Percentiles rank a stretch among this genome's conserved stretches.
Evolutionary conservation across 2,329 filamentous ascomycete species (phyloP).

Genomic region (Hysterium pulicare): DNA sequence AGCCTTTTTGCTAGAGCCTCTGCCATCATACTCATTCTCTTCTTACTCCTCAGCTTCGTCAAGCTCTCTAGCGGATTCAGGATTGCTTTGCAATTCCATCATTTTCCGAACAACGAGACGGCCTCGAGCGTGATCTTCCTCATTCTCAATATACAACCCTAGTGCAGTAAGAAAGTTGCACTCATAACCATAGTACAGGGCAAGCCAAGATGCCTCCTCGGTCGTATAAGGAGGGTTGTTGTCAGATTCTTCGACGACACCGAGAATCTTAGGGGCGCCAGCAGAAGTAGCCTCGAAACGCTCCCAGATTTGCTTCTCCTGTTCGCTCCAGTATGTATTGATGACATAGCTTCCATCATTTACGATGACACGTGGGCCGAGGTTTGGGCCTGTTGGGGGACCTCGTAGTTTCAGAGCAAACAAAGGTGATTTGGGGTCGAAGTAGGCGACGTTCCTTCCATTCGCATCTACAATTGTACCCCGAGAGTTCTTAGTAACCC

Average conservation of each 20-base stretch:
- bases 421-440: conserved; percentile 7
- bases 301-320: not conserved
- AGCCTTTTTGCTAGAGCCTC: too few relatives aligned
- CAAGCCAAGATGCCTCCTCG: conserved; percentile 36
- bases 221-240: conserved; percentile 8
- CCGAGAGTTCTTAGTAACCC: not conserved
- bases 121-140: conserved; percentile 38
- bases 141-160: conserved; percentile 34
- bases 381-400: conserved; percentile 5
- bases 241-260: not conserved
- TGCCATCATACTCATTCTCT: not conserved
- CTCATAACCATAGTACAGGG: conserved; percentile 29
- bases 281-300: not conserved
- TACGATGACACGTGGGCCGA: not conserved
- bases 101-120: conserved; percentile 24
- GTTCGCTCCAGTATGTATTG: not conserved
- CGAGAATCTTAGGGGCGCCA: not conserved
- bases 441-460: conserved; percentile 9
- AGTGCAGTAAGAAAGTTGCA: conserved; percentile 31
- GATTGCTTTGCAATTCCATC: conserved; percentile 23
- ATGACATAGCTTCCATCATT: not conserved
- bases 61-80: not conserved
- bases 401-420: conserved; percentile 7
- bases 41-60: not conserved
- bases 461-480: not conserved